phyloP scores from a whole-genome alignment of 2,329 filamentous ascomycete species.

The Neofusicoccum ribis region DNA sequence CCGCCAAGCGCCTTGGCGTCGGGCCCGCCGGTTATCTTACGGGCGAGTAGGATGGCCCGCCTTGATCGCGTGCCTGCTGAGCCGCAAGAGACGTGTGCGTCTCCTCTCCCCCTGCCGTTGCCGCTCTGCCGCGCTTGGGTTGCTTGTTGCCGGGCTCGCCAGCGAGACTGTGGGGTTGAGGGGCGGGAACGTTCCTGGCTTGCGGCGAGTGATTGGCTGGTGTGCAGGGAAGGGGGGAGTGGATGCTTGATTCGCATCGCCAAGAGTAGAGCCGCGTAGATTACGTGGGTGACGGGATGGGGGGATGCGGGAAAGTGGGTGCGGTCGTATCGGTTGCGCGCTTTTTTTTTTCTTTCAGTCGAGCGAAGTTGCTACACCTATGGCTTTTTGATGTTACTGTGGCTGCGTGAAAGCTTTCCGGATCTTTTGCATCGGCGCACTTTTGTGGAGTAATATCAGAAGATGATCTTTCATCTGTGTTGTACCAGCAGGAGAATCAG shows the following conservation, averaged over 20 bases:
- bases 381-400: no score
- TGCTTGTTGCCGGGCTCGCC: no score
- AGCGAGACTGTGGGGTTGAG: no score
- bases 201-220: neutral
- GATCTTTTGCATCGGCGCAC: no score
- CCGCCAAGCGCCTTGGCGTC: constrained; percentile 8
- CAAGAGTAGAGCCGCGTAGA: neutral
- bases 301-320: neutral
- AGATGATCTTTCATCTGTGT: no score
- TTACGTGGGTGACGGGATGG: neutral
- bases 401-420: no score
- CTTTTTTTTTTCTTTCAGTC: no score
- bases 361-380: no score
- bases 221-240: neutral
- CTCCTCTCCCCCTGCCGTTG: no score
- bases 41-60: constrained; percentile 1
- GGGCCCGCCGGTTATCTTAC: neutral
- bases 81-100: neutral
- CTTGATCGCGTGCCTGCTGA: constrained; percentile 11
- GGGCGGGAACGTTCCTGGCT: neutral
- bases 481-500: no score
- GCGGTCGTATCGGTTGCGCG: neutral
- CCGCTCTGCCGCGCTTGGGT: no score
- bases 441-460: no score
- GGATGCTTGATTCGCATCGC: neutral